Evolutionary conservation across 2,329 filamentous ascomycete species (phyloP).

Genomic region (Arthroderma sp.): DNA sequence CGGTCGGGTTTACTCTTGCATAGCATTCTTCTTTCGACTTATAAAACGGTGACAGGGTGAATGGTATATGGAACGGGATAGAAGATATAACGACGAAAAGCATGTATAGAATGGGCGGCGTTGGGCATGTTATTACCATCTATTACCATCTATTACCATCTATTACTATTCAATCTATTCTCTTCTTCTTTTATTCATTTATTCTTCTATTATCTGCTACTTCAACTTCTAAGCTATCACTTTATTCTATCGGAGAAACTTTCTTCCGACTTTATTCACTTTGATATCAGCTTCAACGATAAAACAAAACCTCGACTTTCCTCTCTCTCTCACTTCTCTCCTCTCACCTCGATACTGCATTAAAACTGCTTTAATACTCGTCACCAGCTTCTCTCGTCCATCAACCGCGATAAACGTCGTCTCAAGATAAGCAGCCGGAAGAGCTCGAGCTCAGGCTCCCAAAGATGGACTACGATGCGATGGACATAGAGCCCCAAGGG

Average conservation of each 20-base stretch:
- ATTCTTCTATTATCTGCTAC: not conserved
- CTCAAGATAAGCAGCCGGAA: no score
- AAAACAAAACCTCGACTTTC: no score
- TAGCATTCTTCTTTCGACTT: not conserved
- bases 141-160: not conserved
- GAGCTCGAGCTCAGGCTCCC: conserved; percentile 9
- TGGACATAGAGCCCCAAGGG: conserved; percentile 38
- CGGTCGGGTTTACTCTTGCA: not conserved
- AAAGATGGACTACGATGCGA: conserved; percentile 33
- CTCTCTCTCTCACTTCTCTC: no score
- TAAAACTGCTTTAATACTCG: no score
- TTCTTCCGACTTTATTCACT: no score
- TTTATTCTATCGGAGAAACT: no score
- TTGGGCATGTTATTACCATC: not conserved
- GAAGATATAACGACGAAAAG: conserved; percentile 1
- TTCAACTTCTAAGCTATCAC: no score
- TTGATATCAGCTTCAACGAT: no score
- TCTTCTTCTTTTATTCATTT: not conserved
- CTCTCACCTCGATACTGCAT: no score
- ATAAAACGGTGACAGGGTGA: not conserved
- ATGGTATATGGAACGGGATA: not conserved
- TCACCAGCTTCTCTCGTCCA: no score
- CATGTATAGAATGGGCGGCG: not conserved
- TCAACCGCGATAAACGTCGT: no score
- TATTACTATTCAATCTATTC: not conserved